Conservation (phyloP, 331 rosid species). For the Quercus tomentella region DNA sequence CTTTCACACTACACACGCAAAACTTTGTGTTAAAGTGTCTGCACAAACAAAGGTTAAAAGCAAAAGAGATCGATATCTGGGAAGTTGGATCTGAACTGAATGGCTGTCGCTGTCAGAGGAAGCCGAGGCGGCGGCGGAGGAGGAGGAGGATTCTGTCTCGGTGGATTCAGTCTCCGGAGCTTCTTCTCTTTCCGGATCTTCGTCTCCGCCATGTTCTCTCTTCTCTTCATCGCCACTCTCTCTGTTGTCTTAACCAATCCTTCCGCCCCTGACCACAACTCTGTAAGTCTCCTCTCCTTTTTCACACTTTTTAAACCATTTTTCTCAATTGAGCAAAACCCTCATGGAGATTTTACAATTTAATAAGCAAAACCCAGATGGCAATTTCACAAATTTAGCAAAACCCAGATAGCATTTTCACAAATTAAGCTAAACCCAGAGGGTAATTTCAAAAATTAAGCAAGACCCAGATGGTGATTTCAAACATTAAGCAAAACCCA, state of each 20-base stretch:
- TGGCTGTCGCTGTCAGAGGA: conserved; percentile 91
- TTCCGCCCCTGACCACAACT: conserved; percentile 50
- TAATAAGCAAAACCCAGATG: conserved; percentile 12
- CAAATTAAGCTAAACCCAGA: not conserved
- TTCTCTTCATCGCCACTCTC: conserved; percentile 86
- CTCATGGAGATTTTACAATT: not conserved
- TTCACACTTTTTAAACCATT: not conserved
- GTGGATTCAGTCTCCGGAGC: conserved; percentile 67
- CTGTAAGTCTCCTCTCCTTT: conserved; percentile 55
- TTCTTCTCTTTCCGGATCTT: conserved; percentile 95
- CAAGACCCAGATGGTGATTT: conserved; percentile 19
- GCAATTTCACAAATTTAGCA: not conserved
- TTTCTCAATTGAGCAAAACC: not conserved
- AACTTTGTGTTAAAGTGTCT: too few species aligned
- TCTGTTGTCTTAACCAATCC: conserved; percentile 76
- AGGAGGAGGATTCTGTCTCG: conserved; percentile 34
- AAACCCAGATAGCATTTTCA: not conserved
- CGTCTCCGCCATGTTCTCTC: conserved; percentile 85
- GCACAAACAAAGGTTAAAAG: too few species aligned
- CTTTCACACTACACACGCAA: too few species aligned
- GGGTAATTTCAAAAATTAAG: not conserved
- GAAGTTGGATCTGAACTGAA: conserved; percentile 32
- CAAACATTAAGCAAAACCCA: not conserved
- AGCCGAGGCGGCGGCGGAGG: conserved; percentile 41
- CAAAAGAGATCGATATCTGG: too few species aligned